Base-by-base conservation (phyloP, 2,329 filamentous ascomycete species). In the Diaporthe vaccinii region DNA sequence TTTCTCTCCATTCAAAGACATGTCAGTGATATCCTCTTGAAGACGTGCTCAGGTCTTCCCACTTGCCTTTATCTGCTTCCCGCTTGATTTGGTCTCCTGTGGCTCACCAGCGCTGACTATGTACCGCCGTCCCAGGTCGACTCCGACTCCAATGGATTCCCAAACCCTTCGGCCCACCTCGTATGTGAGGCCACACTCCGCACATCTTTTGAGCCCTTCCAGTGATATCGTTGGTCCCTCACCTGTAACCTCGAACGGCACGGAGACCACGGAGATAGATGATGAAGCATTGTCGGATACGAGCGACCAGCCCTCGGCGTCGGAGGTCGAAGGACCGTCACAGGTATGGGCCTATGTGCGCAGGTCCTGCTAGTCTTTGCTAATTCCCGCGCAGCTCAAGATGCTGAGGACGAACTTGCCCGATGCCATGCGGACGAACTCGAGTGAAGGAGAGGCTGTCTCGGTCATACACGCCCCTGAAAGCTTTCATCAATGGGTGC, bases 401-500 rank as follows among this genome's bases (percentile, higher is more conserved):
- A 87, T 89, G 85, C 83, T 92, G 22, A 86, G 85, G 71, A 93
- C 91, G 6, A 89, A 88, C 76, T 80, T 93, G 14, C 84, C 90
- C 3, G 90, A 91, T 57, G 85, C 88, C 75, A 80, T 93, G 82
- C 86, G 92, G 81, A 88, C 89, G 70, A 85, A 86, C 72, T 89
- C 89, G 34, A 92, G 92, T 76, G 95, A 98, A 78, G 95, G 97
- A 78, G 95, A 96, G 78, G 93, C 95, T 34, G 90, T 95, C 72
- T 98, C 96, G 1, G 96, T 98, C 73, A 98, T 98, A 79, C 96
- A 98, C 87, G 95, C 94, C 22, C 95, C 96, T 0, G 89, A 95
- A 78, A 94, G 93, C 77, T 98, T 97, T 83, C 90, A 91, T 74
- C 91, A 91, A 79, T 98, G 97, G 90, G 94, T 97, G 83, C 81